Conservation (phyloP, 2,329 filamentous ascomycete species). For the Penicillium olsonii region DNA sequence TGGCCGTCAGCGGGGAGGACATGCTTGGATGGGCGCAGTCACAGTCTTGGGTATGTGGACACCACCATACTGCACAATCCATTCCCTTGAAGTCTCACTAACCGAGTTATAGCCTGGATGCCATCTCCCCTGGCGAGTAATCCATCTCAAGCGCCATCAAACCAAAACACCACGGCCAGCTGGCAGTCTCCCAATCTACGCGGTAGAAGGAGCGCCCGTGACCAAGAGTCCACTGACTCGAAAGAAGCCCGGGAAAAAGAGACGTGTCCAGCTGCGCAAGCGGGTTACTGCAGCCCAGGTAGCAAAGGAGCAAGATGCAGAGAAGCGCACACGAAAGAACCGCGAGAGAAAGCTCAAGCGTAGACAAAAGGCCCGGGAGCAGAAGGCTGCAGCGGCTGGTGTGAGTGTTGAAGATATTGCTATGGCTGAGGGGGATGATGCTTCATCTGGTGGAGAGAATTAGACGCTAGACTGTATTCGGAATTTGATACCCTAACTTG, state of each 20-base stretch:
- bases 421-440: constrained; percentile 19
- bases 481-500: constrained; percentile 7
- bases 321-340: constrained; percentile 44
- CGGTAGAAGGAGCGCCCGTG: constrained; percentile 19
- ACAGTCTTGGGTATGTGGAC: constrained; percentile 37
- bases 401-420: constrained; percentile 14
- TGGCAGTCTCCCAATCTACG: constrained; percentile 25
- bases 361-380: constrained; percentile 39
- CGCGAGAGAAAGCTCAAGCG: constrained; percentile 42
- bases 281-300: constrained; percentile 28
- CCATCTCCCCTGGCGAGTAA: constrained; percentile 44
- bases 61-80: background rate
- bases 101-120: constrained; percentile 38
- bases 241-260: constrained; percentile 48
- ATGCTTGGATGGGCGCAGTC: constrained; percentile 32
- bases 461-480: background rate
- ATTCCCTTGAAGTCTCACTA: background rate
- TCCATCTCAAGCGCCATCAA: constrained; percentile 37
- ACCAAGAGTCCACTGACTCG: constrained; percentile 32
- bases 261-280: constrained; percentile 43
- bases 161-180: constrained; percentile 29
- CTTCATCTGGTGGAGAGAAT: constrained; percentile 19
- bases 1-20: constrained; percentile 38
- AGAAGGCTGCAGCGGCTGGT: constrained; percentile 34
- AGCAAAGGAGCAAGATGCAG: constrained; percentile 38